phyloP scores from a whole-genome alignment of 2,329 filamentous ascomycete species.

The Xylaria sp. region DNA sequence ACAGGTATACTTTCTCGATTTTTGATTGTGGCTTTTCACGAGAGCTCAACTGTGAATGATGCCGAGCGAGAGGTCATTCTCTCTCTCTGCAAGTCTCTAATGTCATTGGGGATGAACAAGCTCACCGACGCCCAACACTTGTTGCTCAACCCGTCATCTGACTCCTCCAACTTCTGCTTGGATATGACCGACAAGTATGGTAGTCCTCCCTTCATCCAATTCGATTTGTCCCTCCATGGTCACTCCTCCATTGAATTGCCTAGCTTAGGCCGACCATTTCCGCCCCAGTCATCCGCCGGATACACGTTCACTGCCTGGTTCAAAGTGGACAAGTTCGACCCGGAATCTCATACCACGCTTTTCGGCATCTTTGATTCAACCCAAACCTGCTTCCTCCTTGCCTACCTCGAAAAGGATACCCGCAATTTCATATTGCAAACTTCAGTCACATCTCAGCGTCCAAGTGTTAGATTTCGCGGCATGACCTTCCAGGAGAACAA shows the following conservation, averaged over 20 bases:
- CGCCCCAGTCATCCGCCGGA: conserved; percentile 80
- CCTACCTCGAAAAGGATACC: conserved; percentile 93
- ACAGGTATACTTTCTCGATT: conserved; percentile 77
- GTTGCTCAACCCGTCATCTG: conserved; percentile 62
- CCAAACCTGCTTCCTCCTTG: conserved; percentile 92
- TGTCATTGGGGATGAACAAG: conserved; percentile 79
- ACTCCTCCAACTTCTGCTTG: conserved; percentile 75
- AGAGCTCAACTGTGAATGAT: conserved; percentile 61
- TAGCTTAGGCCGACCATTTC: conserved; percentile 86
- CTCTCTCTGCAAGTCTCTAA: conserved; percentile 74
- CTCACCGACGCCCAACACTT: conserved; percentile 88
- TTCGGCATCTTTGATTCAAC: conserved; percentile 94
- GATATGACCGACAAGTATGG: conserved; percentile 79
- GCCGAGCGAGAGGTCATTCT: conserved; percentile 70
- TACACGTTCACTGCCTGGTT: conserved; percentile 95
- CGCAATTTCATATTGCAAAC: conserved; percentile 96
- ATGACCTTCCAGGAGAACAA: conserved; percentile 77
- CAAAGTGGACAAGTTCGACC: conserved; percentile 86
- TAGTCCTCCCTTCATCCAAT: conserved; percentile 87
- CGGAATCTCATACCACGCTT: conserved; percentile 87
- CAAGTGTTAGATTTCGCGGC: conserved; percentile 93
- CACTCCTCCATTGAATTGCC: conserved; percentile 91
- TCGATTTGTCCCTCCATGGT: conserved; percentile 88
- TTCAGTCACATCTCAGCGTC: conserved; percentile 84
- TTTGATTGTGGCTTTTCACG: conserved; percentile 69